Conservation (phyloP, 192 early-diverging fungal species). For the Backusella luteola region DNA sequence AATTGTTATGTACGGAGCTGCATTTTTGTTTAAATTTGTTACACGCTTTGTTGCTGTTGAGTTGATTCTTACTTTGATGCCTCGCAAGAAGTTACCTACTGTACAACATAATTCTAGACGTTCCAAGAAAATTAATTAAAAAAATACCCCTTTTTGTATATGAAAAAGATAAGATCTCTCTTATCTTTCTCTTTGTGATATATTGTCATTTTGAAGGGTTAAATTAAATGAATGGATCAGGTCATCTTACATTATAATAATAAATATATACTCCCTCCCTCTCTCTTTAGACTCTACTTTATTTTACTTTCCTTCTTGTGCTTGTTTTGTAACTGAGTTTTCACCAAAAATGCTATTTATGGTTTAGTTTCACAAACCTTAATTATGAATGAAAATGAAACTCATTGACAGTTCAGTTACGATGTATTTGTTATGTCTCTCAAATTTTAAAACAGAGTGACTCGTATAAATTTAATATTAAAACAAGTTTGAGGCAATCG, state of each 20-base stretch:
- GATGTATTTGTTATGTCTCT: too few species aligned
- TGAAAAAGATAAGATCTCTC: neutral
- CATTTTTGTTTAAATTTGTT: conserved; percentile 27
- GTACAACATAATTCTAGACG: neutral
- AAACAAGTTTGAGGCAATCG: too few species aligned
- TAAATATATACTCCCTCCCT: neutral
- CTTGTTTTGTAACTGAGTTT: too few species aligned
- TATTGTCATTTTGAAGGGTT: neutral
- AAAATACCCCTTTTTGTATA: conserved; percentile 8
- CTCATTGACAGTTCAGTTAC: too few species aligned
- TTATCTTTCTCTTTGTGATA: neutral
- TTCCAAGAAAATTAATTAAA: conserved; percentile 13
- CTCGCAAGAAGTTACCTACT: neutral
- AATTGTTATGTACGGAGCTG: conserved; percentile 27
- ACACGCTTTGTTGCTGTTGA: conserved; percentile 28
- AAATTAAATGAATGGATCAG: neutral
- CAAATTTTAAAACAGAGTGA: too few species aligned
- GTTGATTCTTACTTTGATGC: conserved; percentile 9
- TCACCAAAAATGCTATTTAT: too few species aligned
- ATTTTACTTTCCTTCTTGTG: too few species aligned
- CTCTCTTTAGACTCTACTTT: too few species aligned
- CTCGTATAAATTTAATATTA: too few species aligned
- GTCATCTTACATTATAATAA: neutral
- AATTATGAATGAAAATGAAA: too few species aligned
- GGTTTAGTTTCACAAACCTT: too few species aligned